Percentiles rank a stretch among this genome's conserved stretches.
These are phyloP conservation scores for Zea mays DNA, from an alignment of 176 grass and related monocot genomes.

Conservation along the genomic window Zm-B73-REFERENCE-NAM-5.0 NC_050101.1:105489501-105490000, in stretches of 20 bases:
- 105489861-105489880: too few relatives aligned
- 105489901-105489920: too few relatives aligned
- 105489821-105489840: too few relatives aligned
- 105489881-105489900: too few relatives aligned
- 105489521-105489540: conserved; percentile 86
- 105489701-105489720: too few relatives aligned
- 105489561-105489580: conserved; percentile 54
- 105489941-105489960: neutral
- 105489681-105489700: neutral
- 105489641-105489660: conserved; percentile 54
- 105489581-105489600: conserved; percentile 92
- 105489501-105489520: conserved; percentile 88
- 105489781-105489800: too few relatives aligned
- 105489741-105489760: too few relatives aligned
- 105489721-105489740: too few relatives aligned
- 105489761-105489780: too few relatives aligned
- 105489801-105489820: too few relatives aligned
- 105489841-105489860: too few relatives aligned
- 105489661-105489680: neutral
- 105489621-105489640: conserved; percentile 92
- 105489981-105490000: neutral
- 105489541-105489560: conserved; percentile 81
- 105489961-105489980: conserved; percentile 18
- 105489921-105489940: too few relatives aligned
- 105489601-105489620: conserved; percentile 89